Evolutionary conservation across 257 asterid species (phyloP).

Genomic region (Solanum verrucosum): DNA sequence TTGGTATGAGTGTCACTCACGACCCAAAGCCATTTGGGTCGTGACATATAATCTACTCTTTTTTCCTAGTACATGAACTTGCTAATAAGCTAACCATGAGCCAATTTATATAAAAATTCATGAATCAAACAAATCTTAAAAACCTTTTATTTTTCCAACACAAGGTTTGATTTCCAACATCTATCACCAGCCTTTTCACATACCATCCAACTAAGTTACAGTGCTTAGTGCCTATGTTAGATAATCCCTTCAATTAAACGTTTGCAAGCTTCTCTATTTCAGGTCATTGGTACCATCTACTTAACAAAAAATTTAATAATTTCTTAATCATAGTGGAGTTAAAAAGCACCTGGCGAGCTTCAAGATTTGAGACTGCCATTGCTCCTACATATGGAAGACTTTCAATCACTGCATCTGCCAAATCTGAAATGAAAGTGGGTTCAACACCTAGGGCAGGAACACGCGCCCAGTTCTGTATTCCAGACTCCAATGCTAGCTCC

Average conservation of each 20-base stretch:
- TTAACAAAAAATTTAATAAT: not conserved
- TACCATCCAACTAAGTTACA: not conserved
- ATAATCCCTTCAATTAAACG: not conserved
- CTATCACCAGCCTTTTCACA: not conserved
- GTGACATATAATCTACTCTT: not conserved
- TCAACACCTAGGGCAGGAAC: conserved; percentile 98
- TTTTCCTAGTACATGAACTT: not conserved
- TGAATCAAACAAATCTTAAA: not conserved
- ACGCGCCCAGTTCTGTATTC: conserved; percentile 94
- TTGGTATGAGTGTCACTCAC: not conserved
- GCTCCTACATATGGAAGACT: conserved; percentile 99
- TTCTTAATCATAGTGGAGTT: not conserved
- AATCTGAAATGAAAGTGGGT: conserved; percentile 84
- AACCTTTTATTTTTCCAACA: not conserved
- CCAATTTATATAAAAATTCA: not conserved
- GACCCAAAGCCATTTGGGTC: not conserved
- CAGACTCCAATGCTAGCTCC: conserved; percentile 92
- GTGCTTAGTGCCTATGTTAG: not conserved
- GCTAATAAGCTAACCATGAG: not conserved
- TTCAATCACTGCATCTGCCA: conserved; percentile 98
- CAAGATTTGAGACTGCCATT: conserved; percentile 96
- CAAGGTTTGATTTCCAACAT: not conserved
- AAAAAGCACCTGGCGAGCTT: conserved; percentile 85
- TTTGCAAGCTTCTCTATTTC: not conserved
- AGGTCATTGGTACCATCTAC: not conserved